phyloP scores from a whole-genome alignment of 257 asterid genomes.

The Rauvolfia tetraphylla region DNA sequence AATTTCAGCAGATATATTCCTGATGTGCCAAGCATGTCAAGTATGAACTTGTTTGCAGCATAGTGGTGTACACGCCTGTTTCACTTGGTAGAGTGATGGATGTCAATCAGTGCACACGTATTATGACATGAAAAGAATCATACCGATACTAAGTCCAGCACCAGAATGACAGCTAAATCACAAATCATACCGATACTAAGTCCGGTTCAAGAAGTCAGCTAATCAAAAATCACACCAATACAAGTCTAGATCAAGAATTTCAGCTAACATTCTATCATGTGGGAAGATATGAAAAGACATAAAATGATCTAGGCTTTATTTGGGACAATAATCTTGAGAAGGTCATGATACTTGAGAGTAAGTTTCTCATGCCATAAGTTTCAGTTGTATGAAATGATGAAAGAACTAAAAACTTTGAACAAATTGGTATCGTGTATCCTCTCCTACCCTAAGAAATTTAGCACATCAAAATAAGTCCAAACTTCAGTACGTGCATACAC shows the following conservation, averaged over 20 bases:
- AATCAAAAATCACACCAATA: too few species aligned
- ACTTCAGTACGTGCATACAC: neutral
- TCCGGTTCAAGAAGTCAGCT: too few species aligned
- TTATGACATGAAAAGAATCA: neutral
- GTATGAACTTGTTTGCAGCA: neutral
- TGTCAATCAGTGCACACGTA: neutral
- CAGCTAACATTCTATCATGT: neutral
- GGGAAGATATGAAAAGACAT: neutral
- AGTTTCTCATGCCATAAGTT: neutral
- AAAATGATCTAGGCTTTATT: neutral
- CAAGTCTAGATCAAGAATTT: neutral
- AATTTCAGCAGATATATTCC: neutral
- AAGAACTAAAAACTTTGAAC: neutral
- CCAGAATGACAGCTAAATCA: too few species aligned
- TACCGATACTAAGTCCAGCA: too few species aligned
- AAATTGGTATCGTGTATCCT: neutral
- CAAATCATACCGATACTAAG: too few species aligned
- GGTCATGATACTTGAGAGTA: neutral
- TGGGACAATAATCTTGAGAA: neutral
- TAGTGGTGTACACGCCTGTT: neutral
- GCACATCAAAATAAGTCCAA: neutral
- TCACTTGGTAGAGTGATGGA: neutral
- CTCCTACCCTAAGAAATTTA: neutral
- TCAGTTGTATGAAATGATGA: neutral
- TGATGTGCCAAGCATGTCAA: neutral